A percentile compares a stretch with the other conserved stretches of the same genome.
Evolutionary conservation across 352 stramenopile species (phyloP).

Genomic region (Blastocystis sp.): DNA sequence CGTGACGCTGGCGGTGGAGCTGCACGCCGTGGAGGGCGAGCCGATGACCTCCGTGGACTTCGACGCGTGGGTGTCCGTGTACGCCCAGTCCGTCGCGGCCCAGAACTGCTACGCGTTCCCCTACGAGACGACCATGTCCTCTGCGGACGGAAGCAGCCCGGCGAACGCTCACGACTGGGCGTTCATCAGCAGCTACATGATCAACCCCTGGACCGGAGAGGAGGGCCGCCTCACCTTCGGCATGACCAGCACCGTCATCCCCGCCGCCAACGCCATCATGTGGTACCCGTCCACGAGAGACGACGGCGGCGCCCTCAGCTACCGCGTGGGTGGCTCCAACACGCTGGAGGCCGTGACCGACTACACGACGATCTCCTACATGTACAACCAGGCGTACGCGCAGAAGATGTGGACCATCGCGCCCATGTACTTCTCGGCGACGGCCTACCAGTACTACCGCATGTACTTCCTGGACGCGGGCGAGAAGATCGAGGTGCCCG

Average conservation of each 20-base stretch:
- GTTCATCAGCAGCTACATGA: background rate
- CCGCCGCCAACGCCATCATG: conserved; percentile 4
- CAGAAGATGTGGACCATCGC: background rate
- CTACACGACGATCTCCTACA: background rate
- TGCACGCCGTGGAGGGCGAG: background rate
- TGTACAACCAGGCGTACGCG: conserved; percentile 13
- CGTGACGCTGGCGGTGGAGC: conserved; percentile 19
- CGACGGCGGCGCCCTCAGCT: background rate
- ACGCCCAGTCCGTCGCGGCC: background rate
- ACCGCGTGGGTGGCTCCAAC: background rate
- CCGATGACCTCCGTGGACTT: background rate
- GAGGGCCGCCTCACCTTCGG: background rate
- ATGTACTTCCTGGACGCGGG: background rate
- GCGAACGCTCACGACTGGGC: background rate
- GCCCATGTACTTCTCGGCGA: background rate
- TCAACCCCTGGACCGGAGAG: background rate
- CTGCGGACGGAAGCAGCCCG: background rate
- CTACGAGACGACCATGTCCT: background rate
- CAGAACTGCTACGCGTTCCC: conserved; percentile 25
- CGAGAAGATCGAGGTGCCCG: background rate
- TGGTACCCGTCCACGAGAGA: background rate
- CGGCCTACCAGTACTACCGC: background rate
- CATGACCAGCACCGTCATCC: background rate
- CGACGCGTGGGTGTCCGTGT: conserved; percentile 7
- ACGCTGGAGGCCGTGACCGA: background rate